A percentile compares a stretch with the other conserved stretches of the same genome.
Evolutionary conservation across 2,329 filamentous ascomycete species (phyloP).

Genomic region (Teratosphaeria destructans): DNA sequence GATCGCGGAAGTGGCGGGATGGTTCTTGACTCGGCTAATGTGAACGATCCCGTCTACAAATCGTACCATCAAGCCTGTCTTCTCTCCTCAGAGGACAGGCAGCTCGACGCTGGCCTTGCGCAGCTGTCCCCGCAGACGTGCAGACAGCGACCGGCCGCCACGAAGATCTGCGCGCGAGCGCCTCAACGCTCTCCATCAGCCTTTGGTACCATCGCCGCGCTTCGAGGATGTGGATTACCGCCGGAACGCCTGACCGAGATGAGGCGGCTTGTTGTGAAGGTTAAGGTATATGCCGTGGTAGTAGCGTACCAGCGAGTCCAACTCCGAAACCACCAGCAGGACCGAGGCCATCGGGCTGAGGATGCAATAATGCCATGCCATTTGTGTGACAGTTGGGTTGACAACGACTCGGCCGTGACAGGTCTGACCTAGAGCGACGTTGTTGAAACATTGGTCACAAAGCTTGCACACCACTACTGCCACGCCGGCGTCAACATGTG

Average conservation of each 20-base stretch:
- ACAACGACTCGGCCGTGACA: too few species aligned
- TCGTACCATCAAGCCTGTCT: not conserved
- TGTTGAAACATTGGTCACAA: not conserved
- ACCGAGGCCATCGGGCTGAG: not conserved
- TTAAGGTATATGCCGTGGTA: not conserved
- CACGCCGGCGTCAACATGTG: not conserved
- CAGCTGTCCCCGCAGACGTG: not conserved
- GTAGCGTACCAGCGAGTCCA: not conserved
- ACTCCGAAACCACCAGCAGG: not conserved
- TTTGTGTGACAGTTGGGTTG: too few species aligned
- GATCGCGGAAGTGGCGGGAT: not conserved
- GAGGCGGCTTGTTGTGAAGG: not conserved
- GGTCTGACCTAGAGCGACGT: not conserved
- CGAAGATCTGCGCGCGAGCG: not conserved
- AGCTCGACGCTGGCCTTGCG: not conserved
- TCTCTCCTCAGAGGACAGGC: not conserved
- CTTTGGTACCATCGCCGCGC: not conserved
- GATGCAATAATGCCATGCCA: not conserved
- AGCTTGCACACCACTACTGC: not conserved
- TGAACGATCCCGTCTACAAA: not conserved
- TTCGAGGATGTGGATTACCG: not conserved
- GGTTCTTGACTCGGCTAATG: not conserved
- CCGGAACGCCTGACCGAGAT: not conserved
- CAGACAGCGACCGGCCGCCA: not conserved
- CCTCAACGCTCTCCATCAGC: not conserved